Evolutionary conservation across 306 rosid genomes (phyloP).

Genomic region (Trifolium pratense): DNA sequence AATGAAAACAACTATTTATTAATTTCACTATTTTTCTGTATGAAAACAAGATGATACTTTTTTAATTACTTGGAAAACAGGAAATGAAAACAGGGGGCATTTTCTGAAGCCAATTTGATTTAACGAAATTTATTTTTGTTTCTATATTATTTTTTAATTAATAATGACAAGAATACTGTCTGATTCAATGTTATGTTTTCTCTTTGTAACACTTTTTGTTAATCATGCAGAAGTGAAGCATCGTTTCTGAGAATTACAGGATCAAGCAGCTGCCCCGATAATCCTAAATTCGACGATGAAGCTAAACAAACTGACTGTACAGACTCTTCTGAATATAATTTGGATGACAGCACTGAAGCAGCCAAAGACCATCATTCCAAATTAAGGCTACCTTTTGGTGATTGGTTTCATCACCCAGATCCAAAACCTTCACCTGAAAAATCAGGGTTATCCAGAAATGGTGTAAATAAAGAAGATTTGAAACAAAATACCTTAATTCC

Average conservation of each 20-base stretch:
- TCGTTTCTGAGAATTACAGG: constrained; percentile 67
- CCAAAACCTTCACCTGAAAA: constrained; percentile 47
- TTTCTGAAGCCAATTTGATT: neutral
- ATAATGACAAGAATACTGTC: neutral
- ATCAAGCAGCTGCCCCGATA: constrained; percentile 47
- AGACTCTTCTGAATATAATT: constrained; percentile 30
- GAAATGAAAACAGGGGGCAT: neutral
- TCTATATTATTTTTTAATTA: neutral
- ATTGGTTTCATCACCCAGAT: constrained; percentile 58
- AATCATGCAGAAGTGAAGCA: constrained; percentile 77
- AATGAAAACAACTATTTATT: neutral
- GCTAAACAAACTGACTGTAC: constrained; percentile 42
- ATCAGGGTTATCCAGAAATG: constrained; percentile 46
- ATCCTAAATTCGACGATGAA: constrained; percentile 46
- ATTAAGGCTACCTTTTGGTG: constrained; percentile 56
- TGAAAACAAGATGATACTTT: neutral
- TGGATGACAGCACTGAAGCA: constrained; percentile 44
- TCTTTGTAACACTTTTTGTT: constrained; percentile 35
- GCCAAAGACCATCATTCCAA: constrained; percentile 43
- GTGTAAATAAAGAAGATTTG: constrained; percentile 43
- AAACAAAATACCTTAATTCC: constrained; percentile 71
- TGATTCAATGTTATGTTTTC: neutral
- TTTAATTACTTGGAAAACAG: constrained; percentile 1
- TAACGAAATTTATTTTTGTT: neutral
- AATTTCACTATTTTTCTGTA: neutral